These are phyloP conservation scores for Xylaria sp. DNA, from an alignment of 2,329 filamentous ascomycete genomes.

Conservation along the genomic window DNA sequence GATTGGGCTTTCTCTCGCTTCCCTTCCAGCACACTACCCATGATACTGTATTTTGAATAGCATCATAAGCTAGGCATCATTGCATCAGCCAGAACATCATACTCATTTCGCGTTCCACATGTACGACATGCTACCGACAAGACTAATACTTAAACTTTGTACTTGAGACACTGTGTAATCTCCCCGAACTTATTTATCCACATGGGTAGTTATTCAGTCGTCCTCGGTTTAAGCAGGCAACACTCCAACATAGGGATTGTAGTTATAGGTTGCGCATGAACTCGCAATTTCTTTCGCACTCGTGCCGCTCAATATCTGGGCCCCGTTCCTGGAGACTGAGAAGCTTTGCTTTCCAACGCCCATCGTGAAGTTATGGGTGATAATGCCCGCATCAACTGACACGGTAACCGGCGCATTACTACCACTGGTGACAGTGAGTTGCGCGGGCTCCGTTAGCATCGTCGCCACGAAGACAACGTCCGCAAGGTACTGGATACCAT, in stretches of 20 bases:
- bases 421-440: conserved; percentile 30
- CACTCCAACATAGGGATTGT: conserved; percentile 31
- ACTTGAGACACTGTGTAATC: neutral
- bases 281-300: conserved; percentile 20
- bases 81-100: neutral
- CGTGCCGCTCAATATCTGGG: conserved; percentile 16
- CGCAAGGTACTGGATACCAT: conserved; percentile 22
- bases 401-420: conserved; percentile 22
- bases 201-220: too few relatives aligned
- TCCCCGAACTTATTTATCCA: too few relatives aligned
- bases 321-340: conserved; percentile 19
- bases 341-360: conserved; percentile 30
- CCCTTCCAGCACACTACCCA: neutral
- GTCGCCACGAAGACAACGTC: conserved; percentile 35
- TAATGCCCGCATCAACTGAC: conserved; percentile 26
- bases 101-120: neutral
- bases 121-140: neutral
- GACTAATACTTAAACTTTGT: neutral
- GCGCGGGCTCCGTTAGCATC: conserved; percentile 27
- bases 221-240: conserved; percentile 17
- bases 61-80: neutral
- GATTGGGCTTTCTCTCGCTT: neutral
- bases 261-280: conserved; percentile 30
- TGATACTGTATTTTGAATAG: neutral
- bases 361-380: conserved; percentile 30